Evolutionary conservation across 257 asterid species (phyloP), one percentile per base, ranked within the genome.

Genomic region (Nicotiana sylvestris): DNA sequence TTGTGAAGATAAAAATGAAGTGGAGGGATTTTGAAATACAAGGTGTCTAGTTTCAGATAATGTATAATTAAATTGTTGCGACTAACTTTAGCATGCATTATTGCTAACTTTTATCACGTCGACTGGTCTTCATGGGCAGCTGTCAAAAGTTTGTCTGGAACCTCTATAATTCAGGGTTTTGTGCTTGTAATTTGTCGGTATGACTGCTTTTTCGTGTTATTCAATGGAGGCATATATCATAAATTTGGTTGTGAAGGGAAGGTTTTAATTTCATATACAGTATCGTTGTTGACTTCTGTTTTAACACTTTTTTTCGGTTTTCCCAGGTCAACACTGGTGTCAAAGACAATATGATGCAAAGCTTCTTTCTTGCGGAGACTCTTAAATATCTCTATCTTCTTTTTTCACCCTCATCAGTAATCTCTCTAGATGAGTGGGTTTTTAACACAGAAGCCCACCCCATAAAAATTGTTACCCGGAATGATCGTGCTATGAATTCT

Each of bases 391-490:
- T 97, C n/a, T 97, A 97, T 89, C 98, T 97, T 84, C 97, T 97
- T 30, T 97, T 97, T 84, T 97, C 99, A 55, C 99, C 99, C 21
- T 72, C 98, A 56, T 91, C 98, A 2, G 97, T 97, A 46, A 93
- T 97, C 46, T 84, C 99, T 51, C 91, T 97, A 57, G 98, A 97
- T 37, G 98, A 97, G 87, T 97, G 99, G 99, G 99, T 97, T 60
- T 97, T 97, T 61, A 97, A 97, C 90, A 97, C 99, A 1, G 99
- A 97, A 87, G 99, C 99, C 1, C 99, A 97, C 92, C 99, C 98
- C 43, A 86, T 97, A 77, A 93, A 86, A 83, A 93, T 97, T n/a
- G 87, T 86, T n/a, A 11, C 94, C 64, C 89, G 99, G 53, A 82
- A 86, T 27, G 91, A 88, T 84, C 85, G 82, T 3, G 77, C 39